Conservation (phyloP, 208 protist species). For the Crithidia brevicula region DNA sequence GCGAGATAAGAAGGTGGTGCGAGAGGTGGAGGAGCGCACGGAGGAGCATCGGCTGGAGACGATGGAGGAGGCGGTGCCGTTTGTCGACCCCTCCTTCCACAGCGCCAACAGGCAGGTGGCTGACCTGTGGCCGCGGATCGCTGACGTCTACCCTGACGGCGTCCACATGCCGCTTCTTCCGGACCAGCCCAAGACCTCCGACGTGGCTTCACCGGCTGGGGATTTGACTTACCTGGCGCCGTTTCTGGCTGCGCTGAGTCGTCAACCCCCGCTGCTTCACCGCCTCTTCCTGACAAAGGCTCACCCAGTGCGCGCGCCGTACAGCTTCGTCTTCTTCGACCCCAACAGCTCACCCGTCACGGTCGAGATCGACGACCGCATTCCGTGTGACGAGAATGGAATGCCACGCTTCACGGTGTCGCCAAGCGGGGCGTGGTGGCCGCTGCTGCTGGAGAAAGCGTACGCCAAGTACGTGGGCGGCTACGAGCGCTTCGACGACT, state of each 20-base stretch:
- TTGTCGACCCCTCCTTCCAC: conserved; percentile 45
- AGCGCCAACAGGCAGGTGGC: conserved; percentile 65
- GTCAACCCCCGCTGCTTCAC: conserved; percentile 59
- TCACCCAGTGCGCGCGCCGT: conserved; percentile 70
- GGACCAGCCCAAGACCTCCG: conserved; percentile 48
- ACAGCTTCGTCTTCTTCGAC: conserved; percentile 78
- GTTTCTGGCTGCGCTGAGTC: conserved; percentile 72
- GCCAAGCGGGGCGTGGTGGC: conserved; percentile 74
- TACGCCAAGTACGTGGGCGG: conserved; percentile 91
- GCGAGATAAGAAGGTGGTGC: conserved; percentile 19
- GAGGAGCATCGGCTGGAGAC: conserved; percentile 27
- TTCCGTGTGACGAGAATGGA: conserved; percentile 64
- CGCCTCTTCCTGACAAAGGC: conserved; percentile 71
- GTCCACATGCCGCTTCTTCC: conserved; percentile 28
- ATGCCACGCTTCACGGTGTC: conserved; percentile 76
- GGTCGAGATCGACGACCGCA: conserved; percentile 81
- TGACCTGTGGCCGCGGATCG: conserved; percentile 75
- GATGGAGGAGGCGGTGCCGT: conserved; percentile 17
- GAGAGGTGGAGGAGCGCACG: conserved; percentile 20
- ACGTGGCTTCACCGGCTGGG: conserved; percentile 52
- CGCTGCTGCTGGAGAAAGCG: conserved; percentile 89
- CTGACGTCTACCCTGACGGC: conserved; percentile 79
- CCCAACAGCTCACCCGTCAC: conserved; percentile 65
- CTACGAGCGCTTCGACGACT: conserved; percentile 80
- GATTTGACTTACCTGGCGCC: conserved; percentile 72